Evolutionary conservation across 2,329 filamentous ascomycete genomes (phyloP), one percentile per base, ranked within the genome.

Genomic region (Cephalotrichum gorgonifer): DNA sequence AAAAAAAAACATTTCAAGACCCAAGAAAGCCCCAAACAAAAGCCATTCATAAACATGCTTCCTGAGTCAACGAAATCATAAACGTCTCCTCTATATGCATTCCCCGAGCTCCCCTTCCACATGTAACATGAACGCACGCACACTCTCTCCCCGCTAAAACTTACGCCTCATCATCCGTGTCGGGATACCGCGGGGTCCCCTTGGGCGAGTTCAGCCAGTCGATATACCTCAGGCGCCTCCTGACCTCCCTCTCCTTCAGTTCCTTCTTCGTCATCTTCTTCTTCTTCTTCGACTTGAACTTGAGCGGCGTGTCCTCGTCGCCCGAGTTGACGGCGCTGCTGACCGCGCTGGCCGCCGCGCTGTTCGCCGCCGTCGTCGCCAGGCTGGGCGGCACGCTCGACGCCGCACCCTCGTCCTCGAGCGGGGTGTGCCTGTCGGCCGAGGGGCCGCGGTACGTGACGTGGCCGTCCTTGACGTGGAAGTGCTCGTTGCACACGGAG

Each of bases 241-340:
- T 78, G 41, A 86, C 85, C 69, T 97, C 91, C 20, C 86, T 78
- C 66, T 98, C 93, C 79, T 98, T 98, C 64, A 90, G 58, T 68
- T 98, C 89, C 70, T 89, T 89, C 74, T 94, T 88, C 50, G 93
- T 98, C 80, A 93, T 80, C 82, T 91, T 95, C 88, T 96, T 96
- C 78, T 90, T 93, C 38, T 48, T 48, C 68, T 77, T 81, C 9
- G 86, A 76, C 66, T 77, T 81, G 82, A 98, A 98, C 72, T 94
- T 91, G 75, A 98, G 79, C 6, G 28, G 28, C 14, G 81, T 81
- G 58, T 93, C 90, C 68, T 97, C 91, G 1, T 76, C 80, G n/a
- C 88, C 90, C 47, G 80, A 86, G 72, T 89, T 91, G 51, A 82
- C 83, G 2, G 85, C 83, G 44, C 81, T 81, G 44, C 73, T 73